These are phyloP conservation scores for Yamadazyma dendronema DNA, from an alignment of 1,139 yeast species.

Conservation along the genomic window DNA sequence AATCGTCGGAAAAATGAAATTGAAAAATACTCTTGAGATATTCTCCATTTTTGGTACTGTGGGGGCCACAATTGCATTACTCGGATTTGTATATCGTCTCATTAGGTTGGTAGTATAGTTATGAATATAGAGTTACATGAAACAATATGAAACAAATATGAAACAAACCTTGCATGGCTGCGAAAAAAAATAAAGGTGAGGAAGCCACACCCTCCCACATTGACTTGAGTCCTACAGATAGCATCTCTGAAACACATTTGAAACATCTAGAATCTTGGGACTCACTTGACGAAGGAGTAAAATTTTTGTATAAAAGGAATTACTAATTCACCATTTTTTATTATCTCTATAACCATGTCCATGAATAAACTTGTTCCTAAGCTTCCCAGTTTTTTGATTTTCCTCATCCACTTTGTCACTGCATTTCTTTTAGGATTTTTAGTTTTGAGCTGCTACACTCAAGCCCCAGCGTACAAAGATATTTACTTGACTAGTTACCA, in stretches of 20 bases:
- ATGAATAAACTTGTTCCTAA: constrained; percentile 9
- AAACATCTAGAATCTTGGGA: too few relatives aligned
- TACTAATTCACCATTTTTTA: too few relatives aligned
- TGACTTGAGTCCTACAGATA: too few relatives aligned
- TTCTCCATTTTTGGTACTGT: constrained; percentile 16
- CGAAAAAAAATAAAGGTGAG: background rate
- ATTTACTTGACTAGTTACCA: constrained; percentile 45
- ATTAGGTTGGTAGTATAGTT: constrained; percentile 1
- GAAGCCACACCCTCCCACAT: background rate
- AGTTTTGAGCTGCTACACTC: constrained; percentile 49
- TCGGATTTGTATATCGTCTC: constrained; percentile 1
- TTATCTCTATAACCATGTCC: background rate
- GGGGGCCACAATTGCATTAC: constrained; percentile 4
- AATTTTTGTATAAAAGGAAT: too few relatives aligned
- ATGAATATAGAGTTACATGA: background rate
- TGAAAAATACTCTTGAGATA: constrained; percentile 23
- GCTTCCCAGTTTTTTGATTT: constrained; percentile 15
- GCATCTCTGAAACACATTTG: background rate
- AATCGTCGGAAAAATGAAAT: constrained; percentile 30
- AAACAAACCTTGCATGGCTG: background rate
- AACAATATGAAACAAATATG: constrained; percentile 4
- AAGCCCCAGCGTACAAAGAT: constrained; percentile 39
- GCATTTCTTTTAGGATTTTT: constrained; percentile 48
- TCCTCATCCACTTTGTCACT: constrained; percentile 33
- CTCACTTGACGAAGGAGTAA: too few relatives aligned